Conservation (phyloP, 495 filamentous ascomycete genomes). For the Tuber calosporum region DNA sequence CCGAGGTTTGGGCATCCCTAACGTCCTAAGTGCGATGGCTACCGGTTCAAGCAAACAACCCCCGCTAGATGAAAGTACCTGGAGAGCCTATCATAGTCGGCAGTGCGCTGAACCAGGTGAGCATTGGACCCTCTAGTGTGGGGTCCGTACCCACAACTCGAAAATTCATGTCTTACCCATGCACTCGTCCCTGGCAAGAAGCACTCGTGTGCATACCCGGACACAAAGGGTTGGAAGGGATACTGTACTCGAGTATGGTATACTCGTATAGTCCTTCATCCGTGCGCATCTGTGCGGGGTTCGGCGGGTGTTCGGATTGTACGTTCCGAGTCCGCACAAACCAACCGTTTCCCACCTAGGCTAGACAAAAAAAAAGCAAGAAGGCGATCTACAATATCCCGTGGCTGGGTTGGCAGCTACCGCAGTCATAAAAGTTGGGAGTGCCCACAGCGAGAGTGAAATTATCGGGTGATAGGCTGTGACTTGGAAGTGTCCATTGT, state of each 20-base stretch:
- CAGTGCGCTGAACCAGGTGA: background rate
- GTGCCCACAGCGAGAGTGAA: background rate
- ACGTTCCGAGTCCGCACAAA: background rate
- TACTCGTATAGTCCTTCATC: too few species aligned
- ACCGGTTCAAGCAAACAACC: background rate
- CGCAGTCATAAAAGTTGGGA: background rate
- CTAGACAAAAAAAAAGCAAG: background rate
- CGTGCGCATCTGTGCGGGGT: background rate
- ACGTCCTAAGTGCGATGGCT: too few species aligned
- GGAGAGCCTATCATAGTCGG: too few species aligned
- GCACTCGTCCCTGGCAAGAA: too few species aligned
- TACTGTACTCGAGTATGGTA: too few species aligned
- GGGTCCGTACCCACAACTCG: background rate
- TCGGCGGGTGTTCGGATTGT: background rate
- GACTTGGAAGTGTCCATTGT: background rate
- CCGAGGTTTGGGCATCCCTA: too few species aligned
- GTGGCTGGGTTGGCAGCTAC: background rate
- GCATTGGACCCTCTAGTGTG: background rate
- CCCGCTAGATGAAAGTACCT: background rate
- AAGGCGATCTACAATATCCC: background rate
- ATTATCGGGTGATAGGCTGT: background rate
- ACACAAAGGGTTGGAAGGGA: too few species aligned
- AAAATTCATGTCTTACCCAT: background rate
- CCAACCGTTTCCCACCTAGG: background rate
- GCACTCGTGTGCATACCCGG: too few species aligned